Conservation (phyloP, 2,329 filamentous ascomycete genomes). For the Zarea fungicola region DNA sequence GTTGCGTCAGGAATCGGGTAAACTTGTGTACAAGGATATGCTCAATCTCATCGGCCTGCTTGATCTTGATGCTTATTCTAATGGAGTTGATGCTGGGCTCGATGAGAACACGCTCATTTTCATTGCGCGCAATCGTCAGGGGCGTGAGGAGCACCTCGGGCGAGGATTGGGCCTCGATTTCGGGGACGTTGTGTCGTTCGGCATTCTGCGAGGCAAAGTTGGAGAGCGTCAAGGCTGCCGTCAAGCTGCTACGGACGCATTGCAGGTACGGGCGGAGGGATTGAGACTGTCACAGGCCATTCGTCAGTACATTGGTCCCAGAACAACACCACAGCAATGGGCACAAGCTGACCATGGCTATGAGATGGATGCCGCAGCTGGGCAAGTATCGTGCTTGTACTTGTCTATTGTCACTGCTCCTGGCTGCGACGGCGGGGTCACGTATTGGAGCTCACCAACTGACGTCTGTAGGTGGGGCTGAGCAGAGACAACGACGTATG, state of each 20-base stretch:
- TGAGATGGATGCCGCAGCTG: not conserved
- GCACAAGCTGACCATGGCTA: conserved; percentile 8
- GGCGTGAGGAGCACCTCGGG: conserved; percentile 93
- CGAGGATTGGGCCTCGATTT: conserved; percentile 88
- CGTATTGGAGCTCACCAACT: conserved; percentile 24
- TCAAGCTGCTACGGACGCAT: conserved; percentile 91
- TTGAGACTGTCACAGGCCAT: conserved; percentile 63
- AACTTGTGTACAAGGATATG: conserved; percentile 98
- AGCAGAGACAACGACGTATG: conserved; percentile 12
- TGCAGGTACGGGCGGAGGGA: conserved; percentile 93
- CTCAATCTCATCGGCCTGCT: conserved; percentile 98
- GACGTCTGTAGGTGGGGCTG: conserved; percentile 30
- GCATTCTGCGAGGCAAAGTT: conserved; percentile 97
- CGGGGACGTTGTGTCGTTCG: conserved; percentile 96
- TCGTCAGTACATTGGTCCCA: not conserved
- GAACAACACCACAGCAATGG: not conserved
- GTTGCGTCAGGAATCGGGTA: conserved; percentile 89
- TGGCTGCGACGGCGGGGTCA: conserved; percentile 13
- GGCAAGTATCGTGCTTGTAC: conserved; percentile 4
- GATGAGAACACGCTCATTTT: conserved; percentile 94
- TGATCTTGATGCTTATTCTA: conserved; percentile 96
- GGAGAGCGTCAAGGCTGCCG: conserved; percentile 78
- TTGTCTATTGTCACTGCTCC: conserved; percentile 9
- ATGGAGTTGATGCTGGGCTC: conserved; percentile 97
- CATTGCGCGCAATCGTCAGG: conserved; percentile 85